These are phyloP conservation scores for Fusarium duplospermum DNA, from an alignment of 2,329 filamentous ascomycete genomes.

Conservation along the genomic window DNA sequence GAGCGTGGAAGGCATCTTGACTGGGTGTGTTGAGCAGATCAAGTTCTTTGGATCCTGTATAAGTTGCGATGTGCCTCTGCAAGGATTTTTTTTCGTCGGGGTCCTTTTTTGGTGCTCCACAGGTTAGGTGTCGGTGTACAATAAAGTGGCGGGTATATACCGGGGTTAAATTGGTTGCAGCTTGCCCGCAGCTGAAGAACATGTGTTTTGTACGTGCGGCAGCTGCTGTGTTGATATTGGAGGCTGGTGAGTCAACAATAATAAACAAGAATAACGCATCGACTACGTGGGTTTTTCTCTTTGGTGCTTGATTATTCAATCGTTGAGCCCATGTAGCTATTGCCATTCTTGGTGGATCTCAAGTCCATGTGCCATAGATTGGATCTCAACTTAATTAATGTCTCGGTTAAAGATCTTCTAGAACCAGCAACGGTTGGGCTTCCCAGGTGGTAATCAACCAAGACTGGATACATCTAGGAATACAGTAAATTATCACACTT, in stretches of 20 bases:
- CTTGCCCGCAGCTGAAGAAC: conserved; percentile 9
- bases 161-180: conserved; percentile 7
- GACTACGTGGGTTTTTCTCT: neutral
- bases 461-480: no score
- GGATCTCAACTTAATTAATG: neutral
- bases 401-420: neutral
- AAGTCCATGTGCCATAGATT: neutral
- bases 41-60: conserved; percentile 11
- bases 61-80: conserved; percentile 13
- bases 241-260: neutral
- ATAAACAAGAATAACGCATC: neutral
- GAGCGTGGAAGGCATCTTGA: conserved; percentile 79
- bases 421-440: neutral
- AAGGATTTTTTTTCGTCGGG: conserved; percentile 31
- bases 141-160: conserved; percentile 26
- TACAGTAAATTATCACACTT: no score
- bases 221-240: neutral
- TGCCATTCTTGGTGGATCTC: neutral
- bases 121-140: neutral
- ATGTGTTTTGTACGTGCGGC: neutral
- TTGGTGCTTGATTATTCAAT: neutral
- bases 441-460: neutral
- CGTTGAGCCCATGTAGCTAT: neutral
- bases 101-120: conserved; percentile 25
- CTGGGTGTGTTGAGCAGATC: neutral